Base-by-base conservation (phyloP, 1,284 basidiomycete genomes). In the Ceratobasidium sp. region DNA sequence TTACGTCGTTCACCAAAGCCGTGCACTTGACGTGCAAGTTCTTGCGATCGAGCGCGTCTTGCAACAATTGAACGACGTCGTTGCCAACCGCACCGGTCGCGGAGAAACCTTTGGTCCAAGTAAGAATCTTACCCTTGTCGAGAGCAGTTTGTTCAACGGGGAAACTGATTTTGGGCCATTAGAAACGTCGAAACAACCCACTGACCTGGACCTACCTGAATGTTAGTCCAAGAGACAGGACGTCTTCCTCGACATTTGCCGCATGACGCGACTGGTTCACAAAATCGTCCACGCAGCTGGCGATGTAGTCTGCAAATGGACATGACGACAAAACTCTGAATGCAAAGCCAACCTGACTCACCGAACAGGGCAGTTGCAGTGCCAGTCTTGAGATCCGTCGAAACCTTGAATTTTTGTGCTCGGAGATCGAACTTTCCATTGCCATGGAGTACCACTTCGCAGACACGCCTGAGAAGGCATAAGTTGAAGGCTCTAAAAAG, bases 81-180 rank as follows among this genome's bases (percentile, higher is more conserved):
- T 96, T 88, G 52, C 97, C 97, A 62, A 97, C 86, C 0, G 97
- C 97, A 82, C 96, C 94, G 83, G 91, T 95, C 19, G 95, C 95
- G 22, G 92, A 85, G 83, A 98, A 98, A 4, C 96, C 96, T 84
- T 98, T 98, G n/a, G 96, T 98, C 96, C 97, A 98, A 1, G 94
- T 96, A 61, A 98, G 86, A 76, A 99, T 91, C 78, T 91, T 95
- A 1, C 98, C 97, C 40, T 90, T 89, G 82, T 93, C 92, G 46
- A 99, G 88, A 0, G 97, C 96, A 0, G 95, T 96, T 83, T 99
- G 98, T 82, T 98, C 95, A 62, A 99, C 98, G 1, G 97, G 98
- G 87, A 98, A 98, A 62, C 94, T 85, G 73, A 22, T 40, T 32
- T 25, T 34, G 43, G 64, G 57, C 22, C 43, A 61, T 57, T 57